Evolutionary conservation across 73 alveolate genomes (phyloP).

Genomic region (Blepharisma stoltei): DNA sequence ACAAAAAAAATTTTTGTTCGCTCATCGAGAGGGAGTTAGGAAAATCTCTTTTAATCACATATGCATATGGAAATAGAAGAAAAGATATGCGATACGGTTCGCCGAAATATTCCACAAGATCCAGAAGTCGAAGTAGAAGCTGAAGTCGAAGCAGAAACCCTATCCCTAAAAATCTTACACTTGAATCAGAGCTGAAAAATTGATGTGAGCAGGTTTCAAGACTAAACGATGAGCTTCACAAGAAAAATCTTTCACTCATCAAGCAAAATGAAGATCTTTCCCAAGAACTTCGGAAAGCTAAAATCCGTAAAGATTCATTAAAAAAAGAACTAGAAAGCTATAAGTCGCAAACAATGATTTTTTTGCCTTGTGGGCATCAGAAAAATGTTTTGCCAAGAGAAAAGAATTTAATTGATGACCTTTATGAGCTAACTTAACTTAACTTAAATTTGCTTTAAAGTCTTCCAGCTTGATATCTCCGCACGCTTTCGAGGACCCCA

Average conservation of each 20-base stretch:
- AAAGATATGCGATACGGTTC: background rate
- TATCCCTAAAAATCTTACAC: no score
- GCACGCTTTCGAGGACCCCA: no score
- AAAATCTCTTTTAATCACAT: background rate
- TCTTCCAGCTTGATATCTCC: no score
- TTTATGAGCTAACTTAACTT: background rate
- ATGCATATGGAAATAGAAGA: conserved; percentile 12
- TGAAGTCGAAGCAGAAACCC: no score
- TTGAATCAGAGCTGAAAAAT: background rate
- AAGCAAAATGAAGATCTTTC: background rate
- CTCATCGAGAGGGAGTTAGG: no score
- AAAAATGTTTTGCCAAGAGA: background rate
- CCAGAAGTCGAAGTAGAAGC: no score
- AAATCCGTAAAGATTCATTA: background rate
- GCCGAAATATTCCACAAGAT: background rate
- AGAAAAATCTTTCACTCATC: background rate
- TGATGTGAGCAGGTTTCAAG: background rate
- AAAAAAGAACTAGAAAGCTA: conserved; percentile 1
- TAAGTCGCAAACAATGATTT: background rate
- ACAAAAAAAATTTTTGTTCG: no score
- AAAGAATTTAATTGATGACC: background rate
- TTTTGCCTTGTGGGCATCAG: conserved; percentile 23
- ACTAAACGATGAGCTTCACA: background rate
- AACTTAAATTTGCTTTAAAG: no score
- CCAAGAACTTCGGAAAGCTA: background rate